These are phyloP conservation scores for Ampelomyces quisqualis DNA, from an alignment of 2,329 filamentous ascomycete species.

Conservation along the genomic window DNA sequence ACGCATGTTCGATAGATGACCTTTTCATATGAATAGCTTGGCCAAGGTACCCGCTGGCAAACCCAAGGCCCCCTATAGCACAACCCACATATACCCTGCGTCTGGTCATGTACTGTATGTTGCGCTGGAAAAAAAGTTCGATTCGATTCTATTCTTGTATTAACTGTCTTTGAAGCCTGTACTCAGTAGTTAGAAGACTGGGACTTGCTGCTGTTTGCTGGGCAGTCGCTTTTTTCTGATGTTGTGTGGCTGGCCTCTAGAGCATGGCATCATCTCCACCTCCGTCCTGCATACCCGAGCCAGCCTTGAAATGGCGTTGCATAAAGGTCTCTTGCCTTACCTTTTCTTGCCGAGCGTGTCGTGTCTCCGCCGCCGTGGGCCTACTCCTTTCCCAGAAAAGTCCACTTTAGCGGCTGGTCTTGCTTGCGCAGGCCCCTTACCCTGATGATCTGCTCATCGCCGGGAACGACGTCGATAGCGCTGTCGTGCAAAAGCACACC, in stretches of 20 bases:
- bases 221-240: too few species aligned
- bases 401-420: constrained; percentile 48
- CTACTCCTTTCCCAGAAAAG: constrained; percentile 47
- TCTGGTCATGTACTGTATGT: constrained; percentile 6
- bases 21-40: constrained; percentile 19
- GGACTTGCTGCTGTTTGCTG: too few species aligned
- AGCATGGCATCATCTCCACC: too few species aligned
- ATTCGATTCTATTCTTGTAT: too few species aligned
- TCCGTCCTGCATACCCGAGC: too few species aligned
- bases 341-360: too few species aligned
- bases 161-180: too few species aligned
- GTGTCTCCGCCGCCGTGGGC: too few species aligned
- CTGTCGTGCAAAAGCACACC: constrained; percentile 57
- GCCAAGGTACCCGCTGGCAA: constrained; percentile 13
- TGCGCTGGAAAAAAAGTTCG: constrained; percentile 8
- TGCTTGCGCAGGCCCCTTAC: constrained; percentile 46
- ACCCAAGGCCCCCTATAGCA: constrained; percentile 22
- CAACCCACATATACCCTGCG: constrained; percentile 37
- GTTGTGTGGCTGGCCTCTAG: too few species aligned
- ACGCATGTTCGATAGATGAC: constrained; percentile 17
- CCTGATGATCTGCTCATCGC: constrained; percentile 54
- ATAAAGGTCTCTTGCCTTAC: too few species aligned
- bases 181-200: too few species aligned
- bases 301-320: too few species aligned
- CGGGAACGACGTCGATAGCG: constrained; percentile 60